These are phyloP conservation scores for Biscutella laevigata DNA, from an alignment of 441 rosid genomes.

Conservation along the genomic window DNA sequence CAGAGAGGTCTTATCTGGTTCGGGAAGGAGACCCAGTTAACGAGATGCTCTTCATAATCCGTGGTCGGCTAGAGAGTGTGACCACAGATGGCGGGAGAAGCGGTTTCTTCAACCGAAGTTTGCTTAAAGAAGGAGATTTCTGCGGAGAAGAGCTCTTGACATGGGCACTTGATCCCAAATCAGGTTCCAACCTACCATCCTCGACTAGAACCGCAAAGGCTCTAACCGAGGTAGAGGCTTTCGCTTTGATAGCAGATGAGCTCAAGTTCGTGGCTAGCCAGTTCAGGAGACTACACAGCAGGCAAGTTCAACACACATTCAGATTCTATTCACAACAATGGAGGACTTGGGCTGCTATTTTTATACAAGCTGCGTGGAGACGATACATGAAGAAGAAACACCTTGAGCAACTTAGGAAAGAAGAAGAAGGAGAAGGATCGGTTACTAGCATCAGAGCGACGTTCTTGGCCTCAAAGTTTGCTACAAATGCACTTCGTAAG, in stretches of 20 bases:
- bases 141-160: constrained; percentile 95
- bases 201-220: constrained; percentile 93
- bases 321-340: constrained; percentile 94
- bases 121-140: constrained; percentile 87
- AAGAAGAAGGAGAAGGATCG: constrained; percentile 46
- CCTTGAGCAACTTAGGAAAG: constrained; percentile 63
- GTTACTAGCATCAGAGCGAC: constrained; percentile 77
- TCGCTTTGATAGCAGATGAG: constrained; percentile 85
- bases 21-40: constrained; percentile 97
- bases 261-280: constrained; percentile 90
- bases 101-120: constrained; percentile 83
- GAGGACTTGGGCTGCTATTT: constrained; percentile 98
- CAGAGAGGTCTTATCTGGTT: constrained; percentile 69
- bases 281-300: constrained; percentile 87
- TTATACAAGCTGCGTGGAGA: constrained; percentile 96
- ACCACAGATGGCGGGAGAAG: constrained; percentile 98
- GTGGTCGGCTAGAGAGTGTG: constrained; percentile 96
- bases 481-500: constrained; percentile 82
- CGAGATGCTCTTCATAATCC: constrained; percentile 93
- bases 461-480: constrained; percentile 85
- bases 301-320: constrained; percentile 96
- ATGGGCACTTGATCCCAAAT: constrained; percentile 96
- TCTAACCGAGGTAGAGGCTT: constrained; percentile 78
- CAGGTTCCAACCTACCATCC: constrained; percentile 79
- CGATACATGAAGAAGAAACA: constrained; percentile 72